Evolutionary conservation across 345 rosid genomes (phyloP).

Genomic region (Citrus unshiu): DNA sequence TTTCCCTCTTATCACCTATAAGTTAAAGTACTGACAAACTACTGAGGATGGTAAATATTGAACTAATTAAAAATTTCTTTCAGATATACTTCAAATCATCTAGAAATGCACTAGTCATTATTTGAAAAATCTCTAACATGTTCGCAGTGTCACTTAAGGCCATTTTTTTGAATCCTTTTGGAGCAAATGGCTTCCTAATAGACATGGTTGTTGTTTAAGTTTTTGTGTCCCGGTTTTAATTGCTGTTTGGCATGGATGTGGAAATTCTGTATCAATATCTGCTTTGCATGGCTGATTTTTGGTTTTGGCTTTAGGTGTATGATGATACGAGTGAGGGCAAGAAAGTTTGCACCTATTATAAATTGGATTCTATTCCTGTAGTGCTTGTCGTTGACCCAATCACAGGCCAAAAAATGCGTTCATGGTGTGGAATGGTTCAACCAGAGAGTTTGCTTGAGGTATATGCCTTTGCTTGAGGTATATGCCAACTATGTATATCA

Average conservation of each 20-base stretch:
- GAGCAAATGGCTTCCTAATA: background rate
- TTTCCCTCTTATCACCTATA: background rate
- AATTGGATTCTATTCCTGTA: slow-evolving; percentile 77
- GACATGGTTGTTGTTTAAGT: background rate
- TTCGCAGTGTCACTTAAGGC: background rate
- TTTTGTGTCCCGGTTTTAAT: no score
- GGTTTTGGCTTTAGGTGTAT: slow-evolving; percentile 47
- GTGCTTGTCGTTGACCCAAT: slow-evolving; percentile 94
- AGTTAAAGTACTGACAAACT: background rate
- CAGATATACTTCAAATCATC: background rate
- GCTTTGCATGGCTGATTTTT: background rate
- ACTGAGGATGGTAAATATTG: background rate
- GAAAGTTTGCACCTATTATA: slow-evolving; percentile 92
- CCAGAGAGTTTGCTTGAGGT: slow-evolving; percentile 92
- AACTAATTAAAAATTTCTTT: background rate
- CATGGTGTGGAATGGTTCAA: slow-evolving; percentile 90
- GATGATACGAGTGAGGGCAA: slow-evolving; percentile 90
- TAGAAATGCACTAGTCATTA: background rate
- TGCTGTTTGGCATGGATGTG: background rate
- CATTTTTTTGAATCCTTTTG: background rate
- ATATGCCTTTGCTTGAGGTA: slow-evolving; percentile 64
- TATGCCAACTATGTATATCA: background rate
- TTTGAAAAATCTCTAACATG: background rate
- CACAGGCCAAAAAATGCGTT: slow-evolving; percentile 91
- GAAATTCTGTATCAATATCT: background rate